Base-by-base conservation (phyloP, 2,329 filamentous ascomycete species). In the Paecilomyces dactylethromorphus region DNA sequence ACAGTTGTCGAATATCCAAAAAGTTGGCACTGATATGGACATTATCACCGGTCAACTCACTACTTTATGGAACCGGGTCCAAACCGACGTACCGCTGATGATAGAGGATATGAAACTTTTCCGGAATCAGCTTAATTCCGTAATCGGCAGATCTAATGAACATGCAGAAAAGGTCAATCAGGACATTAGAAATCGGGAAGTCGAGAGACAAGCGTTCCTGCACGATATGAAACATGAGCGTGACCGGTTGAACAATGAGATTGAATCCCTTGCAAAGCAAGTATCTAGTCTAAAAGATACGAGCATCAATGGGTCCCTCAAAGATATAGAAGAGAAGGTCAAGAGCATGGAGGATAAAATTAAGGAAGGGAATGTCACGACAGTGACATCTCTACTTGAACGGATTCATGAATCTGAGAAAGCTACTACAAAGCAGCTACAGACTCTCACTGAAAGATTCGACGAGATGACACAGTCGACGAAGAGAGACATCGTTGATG, bases 201-300 rank as follows among this genome's bases (percentile, higher is more conserved):
- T 55, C 13, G 54, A 49, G 33, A 35, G 58, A 49, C 50, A 51
- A 21, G 24, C 53, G 12, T 33, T 60, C 6, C 52, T 64, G 29
- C 55, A 59, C 13, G 58, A 61, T 21, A 54, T 65, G 53, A 60
- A 57, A 13, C 18, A 55, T 24, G 63, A 65, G 53, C 60, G 58
- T 5, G 54, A 60, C 52, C 62, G 62, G 2, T 51, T 66, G 21
- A 53, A 26, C 21, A 49, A 56, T 21, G 54, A 60, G 24, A 53
- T 67, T 22, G 51, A 63, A 32, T 56, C 29, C 13, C 55, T 67
- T 7, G 53, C 26, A 13, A 39, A 35, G 12, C 55, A 63, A 22
- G n/a, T 61, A 8, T 51, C 39, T 8, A 54, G 59, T 52, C 12
- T 58, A 6, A 55, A 58, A 56, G 55, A 53, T 21, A 35, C 35